Conservation (phyloP, 768 basidiomycete species). For the Leccinum broughii region DNA sequence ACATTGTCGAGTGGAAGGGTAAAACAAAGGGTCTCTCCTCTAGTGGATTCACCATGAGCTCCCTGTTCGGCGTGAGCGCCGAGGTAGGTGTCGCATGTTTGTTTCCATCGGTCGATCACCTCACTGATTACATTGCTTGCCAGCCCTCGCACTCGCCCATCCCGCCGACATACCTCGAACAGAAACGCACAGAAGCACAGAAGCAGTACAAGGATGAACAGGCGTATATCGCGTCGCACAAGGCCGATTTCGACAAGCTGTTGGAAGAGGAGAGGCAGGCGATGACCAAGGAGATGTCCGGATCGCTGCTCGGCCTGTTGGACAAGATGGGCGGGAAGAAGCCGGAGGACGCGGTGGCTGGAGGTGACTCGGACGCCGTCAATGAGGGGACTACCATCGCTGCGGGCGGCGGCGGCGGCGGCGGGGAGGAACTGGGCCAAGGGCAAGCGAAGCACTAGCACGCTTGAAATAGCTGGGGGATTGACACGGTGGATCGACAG, state of each 20-base stretch:
- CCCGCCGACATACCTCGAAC: slow-evolving; percentile 53
- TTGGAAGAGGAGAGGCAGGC: slow-evolving; percentile 54
- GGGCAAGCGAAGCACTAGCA: not conserved
- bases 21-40: slow-evolving; percentile 40
- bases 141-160: slow-evolving; percentile 33
- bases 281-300: slow-evolving; percentile 48
- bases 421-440: not conserved
- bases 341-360: not conserved
- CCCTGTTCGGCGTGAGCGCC: slow-evolving; percentile 39
- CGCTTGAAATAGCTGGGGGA: not conserved
- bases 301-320: slow-evolving; percentile 38
- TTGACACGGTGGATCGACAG: not conserved
- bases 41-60: slow-evolving; percentile 45
- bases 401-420: not conserved
- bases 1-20: slow-evolving; percentile 79
- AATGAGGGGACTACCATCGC: not conserved
- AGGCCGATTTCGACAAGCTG: slow-evolving; percentile 47
- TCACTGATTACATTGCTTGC: not conserved
- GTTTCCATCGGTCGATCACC: not conserved
- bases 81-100: slow-evolving; percentile 27
- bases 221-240: slow-evolving; percentile 51
- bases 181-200: slow-evolving; percentile 52
- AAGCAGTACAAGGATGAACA: slow-evolving; percentile 52
- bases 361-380: not conserved
- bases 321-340: slow-evolving; percentile 28